Percentiles rank a stretch among this genome's conserved stretches.
phyloP scores from a whole-genome alignment of 2,329 filamentous ascomycete genomes.

The Lachnellula willkommii region DNA sequence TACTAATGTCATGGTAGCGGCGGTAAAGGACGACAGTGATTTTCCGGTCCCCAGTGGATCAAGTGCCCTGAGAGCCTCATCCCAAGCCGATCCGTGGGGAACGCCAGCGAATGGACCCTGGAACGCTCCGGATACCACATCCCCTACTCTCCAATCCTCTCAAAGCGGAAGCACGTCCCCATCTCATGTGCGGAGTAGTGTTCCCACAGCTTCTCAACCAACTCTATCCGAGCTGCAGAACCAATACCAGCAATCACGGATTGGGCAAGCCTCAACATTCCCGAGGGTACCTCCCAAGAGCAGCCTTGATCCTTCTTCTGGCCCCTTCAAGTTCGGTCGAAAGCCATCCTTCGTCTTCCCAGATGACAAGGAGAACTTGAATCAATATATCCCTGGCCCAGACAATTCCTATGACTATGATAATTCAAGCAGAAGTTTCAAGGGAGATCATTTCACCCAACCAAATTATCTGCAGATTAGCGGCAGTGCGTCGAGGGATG shows the following conservation, averaged over 20 bases:
- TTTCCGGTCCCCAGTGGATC: constrained; percentile 58
- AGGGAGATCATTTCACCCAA: constrained; percentile 30
- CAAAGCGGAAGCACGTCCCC: constrained; percentile 52
- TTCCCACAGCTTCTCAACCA: constrained; percentile 33
- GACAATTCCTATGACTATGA: constrained; percentile 25
- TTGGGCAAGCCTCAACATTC: constrained; percentile 37
- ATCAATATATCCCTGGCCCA: constrained; percentile 15
- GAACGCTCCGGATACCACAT: constrained; percentile 46
- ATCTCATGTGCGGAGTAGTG: constrained; percentile 47
- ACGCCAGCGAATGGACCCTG: constrained; percentile 50
- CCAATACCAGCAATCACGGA: constrained; percentile 38
- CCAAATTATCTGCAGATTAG: constrained; percentile 43
- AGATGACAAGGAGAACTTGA: constrained; percentile 30
- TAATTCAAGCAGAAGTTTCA: constrained; percentile 16
- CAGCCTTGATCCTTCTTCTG: constrained; percentile 42
- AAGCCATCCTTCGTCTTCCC: constrained; percentile 26
- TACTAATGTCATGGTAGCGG: constrained; percentile 20
- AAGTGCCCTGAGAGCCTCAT: constrained; percentile 61
- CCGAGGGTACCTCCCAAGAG: constrained; percentile 34
- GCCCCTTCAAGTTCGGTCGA: constrained; percentile 36
- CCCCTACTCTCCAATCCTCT: constrained; percentile 40
- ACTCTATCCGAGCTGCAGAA: constrained; percentile 40
- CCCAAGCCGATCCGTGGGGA: constrained; percentile 61
- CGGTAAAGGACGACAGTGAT: constrained; percentile 35
- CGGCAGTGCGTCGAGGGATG: constrained; percentile 46